phyloP scores from a whole-genome alignment of 306 rosid species.

The Biancaea sappan region DNA sequence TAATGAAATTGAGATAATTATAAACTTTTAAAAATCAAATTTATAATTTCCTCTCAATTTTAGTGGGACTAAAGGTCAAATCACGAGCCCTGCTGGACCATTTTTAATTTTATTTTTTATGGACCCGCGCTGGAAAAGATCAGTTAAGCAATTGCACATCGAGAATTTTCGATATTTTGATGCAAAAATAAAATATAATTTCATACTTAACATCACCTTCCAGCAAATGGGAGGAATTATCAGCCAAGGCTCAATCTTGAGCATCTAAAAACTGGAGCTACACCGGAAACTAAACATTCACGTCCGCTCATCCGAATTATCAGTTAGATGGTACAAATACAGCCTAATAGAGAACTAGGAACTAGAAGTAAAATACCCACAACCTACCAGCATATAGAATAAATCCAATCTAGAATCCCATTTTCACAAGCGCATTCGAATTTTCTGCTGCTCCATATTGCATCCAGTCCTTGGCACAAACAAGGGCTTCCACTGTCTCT shows the following conservation, averaged over 20 bases:
- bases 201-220: not conserved
- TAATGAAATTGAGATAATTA: too few species aligned
- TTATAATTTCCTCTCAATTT: too few species aligned
- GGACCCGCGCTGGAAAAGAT: not conserved
- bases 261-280: slow-evolving; percentile 31
- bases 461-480: slow-evolving; percentile 98
- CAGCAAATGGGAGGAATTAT: not conserved
- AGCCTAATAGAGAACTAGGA: slow-evolving; percentile 31
- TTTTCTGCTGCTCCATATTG: slow-evolving; percentile 54
- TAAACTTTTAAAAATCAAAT: too few species aligned
- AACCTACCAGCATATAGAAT: slow-evolving; percentile 38
- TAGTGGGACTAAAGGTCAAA: too few species aligned
- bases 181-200: not conserved
- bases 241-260: not conserved
- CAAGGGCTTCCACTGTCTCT: slow-evolving; percentile 86
- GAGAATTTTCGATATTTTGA: not conserved
- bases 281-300: slow-evolving; percentile 31
- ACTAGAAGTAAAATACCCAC: slow-evolving; percentile 31
- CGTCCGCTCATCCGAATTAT: slow-evolving; percentile 40
- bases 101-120: too few species aligned
- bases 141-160: not conserved
- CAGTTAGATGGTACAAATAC: slow-evolving; percentile 37
- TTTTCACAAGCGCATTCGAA: slow-evolving; percentile 53
- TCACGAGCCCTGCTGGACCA: too few species aligned
- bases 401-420: slow-evolving; percentile 59